These are phyloP conservation scores for Xylaria sp. DNA, from an alignment of 2,329 filamentous ascomycete genomes.

Conservation along the genomic window DNA sequence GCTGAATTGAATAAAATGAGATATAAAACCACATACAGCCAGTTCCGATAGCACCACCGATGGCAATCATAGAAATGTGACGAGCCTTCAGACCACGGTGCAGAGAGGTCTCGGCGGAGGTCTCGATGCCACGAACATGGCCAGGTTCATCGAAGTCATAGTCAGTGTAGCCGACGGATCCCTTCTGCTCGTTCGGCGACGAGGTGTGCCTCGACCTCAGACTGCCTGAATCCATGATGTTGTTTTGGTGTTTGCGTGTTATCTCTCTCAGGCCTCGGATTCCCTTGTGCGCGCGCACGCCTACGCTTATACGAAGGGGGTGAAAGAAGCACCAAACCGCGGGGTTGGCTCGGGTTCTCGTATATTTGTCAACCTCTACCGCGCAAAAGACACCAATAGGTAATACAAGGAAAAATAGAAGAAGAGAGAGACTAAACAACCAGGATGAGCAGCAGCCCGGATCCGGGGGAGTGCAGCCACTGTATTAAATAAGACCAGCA, in stretches of 20 bases:
- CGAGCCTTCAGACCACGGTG: conserved; percentile 65
- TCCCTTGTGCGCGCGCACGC: conserved; percentile 1
- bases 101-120: conserved; percentile 58
- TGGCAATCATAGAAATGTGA: conserved; percentile 71
- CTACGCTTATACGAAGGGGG: conserved; percentile 1
- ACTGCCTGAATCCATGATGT: conserved; percentile 43
- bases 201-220: conserved; percentile 48
- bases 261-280: background rate
- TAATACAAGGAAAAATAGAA: background rate
- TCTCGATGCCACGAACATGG: conserved; percentile 61
- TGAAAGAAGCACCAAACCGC: background rate
- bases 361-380: conserved; percentile 5
- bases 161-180: conserved; percentile 43
- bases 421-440: background rate
- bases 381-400: background rate
- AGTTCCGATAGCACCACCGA: conserved; percentile 79
- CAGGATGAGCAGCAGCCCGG: background rate
- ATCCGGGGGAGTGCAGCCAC: background rate
- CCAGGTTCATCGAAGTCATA: conserved; percentile 41
- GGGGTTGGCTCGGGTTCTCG: background rate
- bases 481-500: conserved; percentile 10
- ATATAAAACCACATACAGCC: conserved; percentile 54
- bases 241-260: conserved; percentile 4
- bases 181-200: conserved; percentile 45
- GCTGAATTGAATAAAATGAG: background rate